phyloP scores from a whole-genome alignment of 371 early-diverging fungal species.

The Lichtheimia ornata region DNA sequence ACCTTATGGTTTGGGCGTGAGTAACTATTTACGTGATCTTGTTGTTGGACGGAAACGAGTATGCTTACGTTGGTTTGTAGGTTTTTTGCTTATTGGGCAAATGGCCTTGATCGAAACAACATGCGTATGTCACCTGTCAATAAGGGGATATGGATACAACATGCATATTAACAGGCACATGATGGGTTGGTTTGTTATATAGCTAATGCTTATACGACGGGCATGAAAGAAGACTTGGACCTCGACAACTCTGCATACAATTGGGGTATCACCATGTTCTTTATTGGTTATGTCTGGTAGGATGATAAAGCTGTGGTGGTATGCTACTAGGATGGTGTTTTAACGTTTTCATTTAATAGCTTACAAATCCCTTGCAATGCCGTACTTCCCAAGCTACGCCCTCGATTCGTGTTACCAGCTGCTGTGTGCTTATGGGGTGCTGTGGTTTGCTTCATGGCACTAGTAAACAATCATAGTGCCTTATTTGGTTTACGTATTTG shows the following conservation, averaged over 20 bases:
- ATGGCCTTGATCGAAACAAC: conserved; percentile 77
- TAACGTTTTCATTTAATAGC: conserved; percentile 7
- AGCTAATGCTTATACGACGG: conserved; percentile 52
- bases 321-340: no score
- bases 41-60: background rate
- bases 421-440: conserved; percentile 69
- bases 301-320: background rate
- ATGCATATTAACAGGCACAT: no score
- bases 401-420: conserved; percentile 57
- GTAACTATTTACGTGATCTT: background rate
- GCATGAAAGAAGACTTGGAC: conserved; percentile 51
- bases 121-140: conserved; percentile 52
- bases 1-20: conserved; percentile 66
- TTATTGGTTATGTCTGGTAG: conserved; percentile 22
- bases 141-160: no score
- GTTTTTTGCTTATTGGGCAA: conserved; percentile 69
- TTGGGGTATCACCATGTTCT: conserved; percentile 51
- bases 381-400: conserved; percentile 51
- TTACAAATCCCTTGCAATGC: conserved; percentile 52
- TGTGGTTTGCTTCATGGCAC: conserved; percentile 60
- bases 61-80: conserved; percentile 2
- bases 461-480: conserved; percentile 42
- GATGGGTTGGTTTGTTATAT: background rate
- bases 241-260: conserved; percentile 54
- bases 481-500: conserved; percentile 63